These are phyloP conservation scores for Mortierella sp. DNA, from an alignment of 371 early-diverging fungal species.

Conservation along the genomic window DNA sequence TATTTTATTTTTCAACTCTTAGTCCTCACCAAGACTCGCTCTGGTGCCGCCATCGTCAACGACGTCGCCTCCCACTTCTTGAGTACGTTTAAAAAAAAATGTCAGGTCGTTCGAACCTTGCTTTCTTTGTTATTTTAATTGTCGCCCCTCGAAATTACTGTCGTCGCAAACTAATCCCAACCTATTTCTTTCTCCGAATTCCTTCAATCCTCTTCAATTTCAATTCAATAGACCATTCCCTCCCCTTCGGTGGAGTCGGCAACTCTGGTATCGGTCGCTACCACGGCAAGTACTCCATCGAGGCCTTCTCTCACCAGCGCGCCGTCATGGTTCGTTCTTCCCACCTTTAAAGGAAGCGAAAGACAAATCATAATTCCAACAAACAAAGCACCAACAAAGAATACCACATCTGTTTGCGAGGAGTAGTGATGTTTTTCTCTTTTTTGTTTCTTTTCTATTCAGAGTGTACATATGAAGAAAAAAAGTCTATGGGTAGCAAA, in stretches of 20 bases:
- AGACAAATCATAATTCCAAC: too few relatives aligned
- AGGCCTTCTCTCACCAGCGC: slow-evolving; percentile 79
- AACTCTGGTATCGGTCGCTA: slow-evolving; percentile 89
- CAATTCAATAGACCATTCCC: slow-evolving; percentile 58
- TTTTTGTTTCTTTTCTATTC: neutral
- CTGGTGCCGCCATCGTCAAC: slow-evolving; percentile 85
- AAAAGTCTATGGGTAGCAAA: slow-evolving; percentile 15
- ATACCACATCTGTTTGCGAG: neutral
- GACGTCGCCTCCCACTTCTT: slow-evolving; percentile 65
- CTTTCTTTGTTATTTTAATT: neutral
- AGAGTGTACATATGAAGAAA: slow-evolving; percentile 11
- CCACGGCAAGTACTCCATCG: slow-evolving; percentile 82
- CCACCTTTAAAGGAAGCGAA: slow-evolving; percentile 26
- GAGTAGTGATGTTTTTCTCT: neutral
- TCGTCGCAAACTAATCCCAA: neutral
- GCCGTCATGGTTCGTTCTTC: slow-evolving; percentile 59
- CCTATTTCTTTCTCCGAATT: neutral
- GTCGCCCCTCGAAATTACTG: neutral
- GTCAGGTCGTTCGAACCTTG: neutral
- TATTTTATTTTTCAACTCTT: neutral
- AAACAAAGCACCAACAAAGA: neutral
- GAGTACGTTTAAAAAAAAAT: slow-evolving; percentile 24
- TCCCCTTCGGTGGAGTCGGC: slow-evolving; percentile 94
- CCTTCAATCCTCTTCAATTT: too few relatives aligned
- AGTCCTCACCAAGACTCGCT: slow-evolving; percentile 72